A percentile compares a stretch with the other conserved stretches of the same genome.
Conservation (phyloP, 2,329 filamentous ascomycete genomes). For the Ramichloridium luteum region DNA sequence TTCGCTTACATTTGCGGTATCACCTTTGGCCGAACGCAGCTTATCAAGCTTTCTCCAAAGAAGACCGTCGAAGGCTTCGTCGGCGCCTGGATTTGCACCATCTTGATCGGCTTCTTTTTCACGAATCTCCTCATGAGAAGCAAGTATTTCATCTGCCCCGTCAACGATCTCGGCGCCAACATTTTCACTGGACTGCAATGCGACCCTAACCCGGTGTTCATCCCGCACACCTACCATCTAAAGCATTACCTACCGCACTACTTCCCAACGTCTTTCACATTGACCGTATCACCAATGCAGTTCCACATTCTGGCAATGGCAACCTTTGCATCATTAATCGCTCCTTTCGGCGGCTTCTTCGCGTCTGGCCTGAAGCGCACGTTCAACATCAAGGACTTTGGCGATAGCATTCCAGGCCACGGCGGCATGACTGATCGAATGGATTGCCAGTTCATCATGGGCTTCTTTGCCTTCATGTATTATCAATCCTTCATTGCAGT, state of each 20-base stretch:
- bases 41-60: conserved; percentile 96
- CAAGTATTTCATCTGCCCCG: conserved; percentile 97
- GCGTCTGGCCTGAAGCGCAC: conserved; percentile 94
- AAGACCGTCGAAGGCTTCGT: conserved; percentile 97
- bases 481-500: conserved; percentile 90
- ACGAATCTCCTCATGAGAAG: conserved; percentile 77
- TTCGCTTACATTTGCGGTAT: conserved; percentile 97
- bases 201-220: conserved; percentile 82
- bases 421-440: conserved; percentile 97
- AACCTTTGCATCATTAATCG: conserved; percentile 90
- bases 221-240: conserved; percentile 61
- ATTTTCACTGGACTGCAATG: conserved; percentile 84
- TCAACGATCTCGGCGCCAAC: conserved; percentile 90
- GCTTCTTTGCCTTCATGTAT: conserved; percentile 96
- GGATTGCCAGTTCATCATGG: conserved; percentile 99
- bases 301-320: conserved; percentile 83
- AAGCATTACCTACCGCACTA: conserved; percentile 46
- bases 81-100: conserved; percentile 89
- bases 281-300: conserved; percentile 78
- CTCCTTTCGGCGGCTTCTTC: conserved; percentile 96
- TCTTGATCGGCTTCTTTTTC: conserved; percentile 70
- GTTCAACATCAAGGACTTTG: conserved; percentile 99
- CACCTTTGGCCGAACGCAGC: conserved; percentile 86
- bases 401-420: conserved; percentile 92
- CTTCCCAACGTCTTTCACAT: conserved; percentile 45